Evolutionary conservation across 371 early-diverging fungal genomes (phyloP).

Genomic region (Mortierella polycephala): DNA sequence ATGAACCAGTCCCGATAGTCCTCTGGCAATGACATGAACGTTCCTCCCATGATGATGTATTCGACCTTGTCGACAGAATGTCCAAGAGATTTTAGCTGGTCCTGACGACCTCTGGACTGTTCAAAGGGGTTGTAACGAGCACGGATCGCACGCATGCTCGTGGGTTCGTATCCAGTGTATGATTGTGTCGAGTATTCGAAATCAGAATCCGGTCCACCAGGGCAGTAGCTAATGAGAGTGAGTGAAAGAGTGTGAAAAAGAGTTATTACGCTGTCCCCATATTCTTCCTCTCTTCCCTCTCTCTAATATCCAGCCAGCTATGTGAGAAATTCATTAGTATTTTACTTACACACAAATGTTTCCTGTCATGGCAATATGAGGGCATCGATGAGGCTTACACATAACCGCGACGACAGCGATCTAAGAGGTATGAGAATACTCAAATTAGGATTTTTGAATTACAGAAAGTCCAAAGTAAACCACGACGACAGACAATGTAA

Average conservation of each 20-base stretch:
- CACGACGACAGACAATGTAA: not conserved
- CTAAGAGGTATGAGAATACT: conserved; percentile 51
- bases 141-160: conserved; percentile 99
- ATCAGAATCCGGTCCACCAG: conserved; percentile 99
- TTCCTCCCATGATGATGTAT: conserved; percentile 99
- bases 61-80: conserved; percentile 98
- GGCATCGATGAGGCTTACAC: conserved; percentile 99
- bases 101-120: conserved; percentile 96
- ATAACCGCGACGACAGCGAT: conserved; percentile 99
- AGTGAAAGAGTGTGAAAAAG: too few relatives aligned
- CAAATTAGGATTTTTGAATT: not conserved
- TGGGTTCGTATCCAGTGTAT: conserved; percentile 99
- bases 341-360: conserved; percentile 99
- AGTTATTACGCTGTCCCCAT: too few relatives aligned
- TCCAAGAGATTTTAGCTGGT: conserved; percentile 96
- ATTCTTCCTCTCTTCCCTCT: too few relatives aligned
- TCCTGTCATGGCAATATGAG: conserved; percentile 99
- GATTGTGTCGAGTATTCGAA: conserved; percentile 99
- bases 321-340: not conserved
- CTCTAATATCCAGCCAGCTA: not conserved
- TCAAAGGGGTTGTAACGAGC: conserved; percentile 99
- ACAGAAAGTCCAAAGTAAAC: not conserved
- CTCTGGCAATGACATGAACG: conserved; percentile 98
- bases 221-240: conserved; percentile 84
- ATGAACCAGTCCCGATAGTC: conserved; percentile 99